These are phyloP conservation scores for Blastocrithidia nonstop DNA, from an alignment of 208 protist species.

Conservation along the genomic window DNA sequence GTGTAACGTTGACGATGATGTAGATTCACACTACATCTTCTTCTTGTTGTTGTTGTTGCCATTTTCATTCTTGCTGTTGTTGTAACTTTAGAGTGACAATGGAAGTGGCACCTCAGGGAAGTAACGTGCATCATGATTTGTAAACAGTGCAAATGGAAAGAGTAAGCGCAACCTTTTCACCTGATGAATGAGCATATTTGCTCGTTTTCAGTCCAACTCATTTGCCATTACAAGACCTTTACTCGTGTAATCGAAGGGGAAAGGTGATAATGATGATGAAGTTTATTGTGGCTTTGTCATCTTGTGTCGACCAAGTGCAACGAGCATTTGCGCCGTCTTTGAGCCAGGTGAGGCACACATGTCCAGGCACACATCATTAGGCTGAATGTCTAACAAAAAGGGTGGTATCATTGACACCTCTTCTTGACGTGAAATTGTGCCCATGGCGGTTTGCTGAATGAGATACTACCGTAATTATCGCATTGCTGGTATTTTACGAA, in stretches of 20 bases:
- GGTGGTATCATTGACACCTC: slow-evolving; percentile 76
- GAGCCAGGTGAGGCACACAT: slow-evolving; percentile 85
- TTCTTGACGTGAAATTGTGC: slow-evolving; percentile 75
- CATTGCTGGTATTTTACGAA: slow-evolving; percentile 60
- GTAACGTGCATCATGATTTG: slow-evolving; percentile 80
- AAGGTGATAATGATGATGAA: slow-evolving; percentile 42
- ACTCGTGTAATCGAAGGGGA: slow-evolving; percentile 59
- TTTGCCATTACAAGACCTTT: slow-evolving; percentile 75
- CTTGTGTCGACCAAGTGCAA: slow-evolving; percentile 66
- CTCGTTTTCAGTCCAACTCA: slow-evolving; percentile 70
- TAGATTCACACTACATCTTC: background rate
- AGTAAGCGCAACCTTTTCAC: slow-evolving; percentile 70
- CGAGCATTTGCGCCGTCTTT: slow-evolving; percentile 83
- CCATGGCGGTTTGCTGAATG: slow-evolving; percentile 63
- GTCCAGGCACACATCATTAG: slow-evolving; percentile 66
- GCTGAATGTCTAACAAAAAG: slow-evolving; percentile 71
- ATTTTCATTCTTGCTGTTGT: slow-evolving; percentile 13
- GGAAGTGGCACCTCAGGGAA: slow-evolving; percentile 44
- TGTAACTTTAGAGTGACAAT: background rate
- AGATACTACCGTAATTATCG: slow-evolving; percentile 54
- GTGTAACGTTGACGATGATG: too few species aligned
- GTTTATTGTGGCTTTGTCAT: background rate
- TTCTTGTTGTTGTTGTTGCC: slow-evolving; percentile 13
- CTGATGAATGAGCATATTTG: slow-evolving; percentile 79
- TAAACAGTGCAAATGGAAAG: slow-evolving; percentile 82